Percentiles rank a stretch among this genome's conserved stretches.
Conservation (phyloP, 768 basidiomycete species). For the Suillus ampliporus region DNA sequence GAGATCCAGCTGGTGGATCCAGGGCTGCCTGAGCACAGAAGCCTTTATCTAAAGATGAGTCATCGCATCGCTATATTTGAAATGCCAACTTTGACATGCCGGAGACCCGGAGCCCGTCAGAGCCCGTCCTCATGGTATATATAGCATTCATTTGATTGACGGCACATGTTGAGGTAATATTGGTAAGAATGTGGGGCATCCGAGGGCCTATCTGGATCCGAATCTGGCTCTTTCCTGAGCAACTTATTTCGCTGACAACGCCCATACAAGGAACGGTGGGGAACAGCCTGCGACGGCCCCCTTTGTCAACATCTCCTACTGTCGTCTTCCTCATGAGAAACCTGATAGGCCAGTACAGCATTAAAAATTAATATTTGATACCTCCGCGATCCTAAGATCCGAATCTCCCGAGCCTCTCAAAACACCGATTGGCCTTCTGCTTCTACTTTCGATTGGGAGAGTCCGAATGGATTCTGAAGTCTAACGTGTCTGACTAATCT, state of each 20-base stretch:
- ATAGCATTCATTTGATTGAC: conserved; percentile 9
- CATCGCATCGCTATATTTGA: conserved; percentile 5
- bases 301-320: conserved; percentile 12
- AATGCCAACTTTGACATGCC: conserved; percentile 7
- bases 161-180: conserved; percentile 3
- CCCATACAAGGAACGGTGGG: not conserved
- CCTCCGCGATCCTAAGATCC: conserved; percentile 2
- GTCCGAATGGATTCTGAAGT: not conserved
- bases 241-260: not conserved
- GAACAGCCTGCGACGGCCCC: conserved; percentile 8
- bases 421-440: not conserved
- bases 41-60: conserved; percentile 3
- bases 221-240: not conserved
- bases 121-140: conserved; percentile 1
- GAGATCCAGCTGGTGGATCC: not conserved
- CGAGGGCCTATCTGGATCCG: not conserved
- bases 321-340: conserved; percentile 6
- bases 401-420: not conserved
- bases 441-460: too few relatives aligned
- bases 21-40: conserved; percentile 5
- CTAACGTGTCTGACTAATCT: not conserved
- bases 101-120: conserved; percentile 4
- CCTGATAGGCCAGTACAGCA: not conserved
- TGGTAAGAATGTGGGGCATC: conserved; percentile 10
- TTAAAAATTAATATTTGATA: conserved; percentile 3